Evolutionary conservation across 371 early-diverging fungal genomes (phyloP), one percentile per base, ranked within the genome.

Genomic region (Massospora cicadina): DNA sequence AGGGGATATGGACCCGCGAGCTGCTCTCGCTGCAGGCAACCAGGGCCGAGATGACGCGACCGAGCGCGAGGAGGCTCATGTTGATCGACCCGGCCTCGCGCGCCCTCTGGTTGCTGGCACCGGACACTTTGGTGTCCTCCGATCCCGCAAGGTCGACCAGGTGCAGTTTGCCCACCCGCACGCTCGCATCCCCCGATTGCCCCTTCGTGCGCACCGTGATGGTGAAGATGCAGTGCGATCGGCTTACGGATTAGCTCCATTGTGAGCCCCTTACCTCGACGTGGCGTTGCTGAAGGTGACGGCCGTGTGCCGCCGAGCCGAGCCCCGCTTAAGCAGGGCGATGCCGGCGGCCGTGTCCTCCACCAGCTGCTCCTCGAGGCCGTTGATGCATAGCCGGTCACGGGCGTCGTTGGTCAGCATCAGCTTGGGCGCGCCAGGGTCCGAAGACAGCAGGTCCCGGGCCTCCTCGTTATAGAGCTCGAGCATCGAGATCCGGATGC

Each of bases 401-500:
- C 21, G 74, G 74, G 28, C 71, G 74, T 24, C 80, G 75, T 54
- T 81, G 84, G 7, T 33, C 17, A 62, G 28, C 43, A 87, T 88
- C 66, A 74, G 88, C 30, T 85, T 78, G 66, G 79, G 80, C 30
- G 64, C 69, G 13, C 75, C 72, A 60, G 80, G 78, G 27, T 72
- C 70, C 7, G 70, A 68, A 2, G 72, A 72, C 26, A 99, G 72
- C 26, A 99, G 76, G 74, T 99, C 98, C 28, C 85, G 81, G 60
- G 98, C 77, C 54, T 97, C 93, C 71, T 99, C 99, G 70, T 99
- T 99, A 78, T 99, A 99, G 27, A 99, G 81, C 74, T 99, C 99
- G 33, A 97, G 77, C 65, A 89, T 87, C 43, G 93, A 93, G 7
- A 93, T 81, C 31, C 81, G 5, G 89, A 90, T 1, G 24, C 89